Percentiles rank a stretch among this genome's conserved stretches.
Evolutionary conservation across 306 rosid genomes (phyloP).

Genomic region (Casuarina glauca): DNA sequence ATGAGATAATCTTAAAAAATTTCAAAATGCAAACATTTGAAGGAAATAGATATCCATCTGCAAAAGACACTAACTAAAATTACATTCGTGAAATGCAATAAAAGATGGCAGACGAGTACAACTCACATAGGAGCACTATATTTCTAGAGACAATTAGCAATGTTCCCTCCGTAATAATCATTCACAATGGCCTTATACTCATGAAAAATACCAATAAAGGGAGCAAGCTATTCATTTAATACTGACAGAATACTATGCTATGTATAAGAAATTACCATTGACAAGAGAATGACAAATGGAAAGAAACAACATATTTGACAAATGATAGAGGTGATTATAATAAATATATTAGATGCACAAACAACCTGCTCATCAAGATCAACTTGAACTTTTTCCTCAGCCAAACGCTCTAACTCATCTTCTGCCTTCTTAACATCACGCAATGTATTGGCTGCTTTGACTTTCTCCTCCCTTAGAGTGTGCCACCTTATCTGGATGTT

Average conservation of each 20-base stretch:
- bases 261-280: not conserved
- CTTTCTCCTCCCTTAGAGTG: constrained; percentile 66
- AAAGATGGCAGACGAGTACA: too few species aligned
- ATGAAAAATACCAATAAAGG: too few species aligned
- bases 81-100: too few species aligned
- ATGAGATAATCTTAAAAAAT: too few species aligned
- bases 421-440: constrained; percentile 52
- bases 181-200: too few species aligned
- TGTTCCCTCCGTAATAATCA: too few species aligned
- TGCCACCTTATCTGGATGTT: constrained; percentile 56
- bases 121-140: too few species aligned
- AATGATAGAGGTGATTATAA: constrained; percentile 14
- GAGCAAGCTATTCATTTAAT: too few species aligned
- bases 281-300: not conserved
- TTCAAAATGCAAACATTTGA: too few species aligned
- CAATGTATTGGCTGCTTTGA: constrained; percentile 49
- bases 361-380: constrained; percentile 84
- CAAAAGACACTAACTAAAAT: too few species aligned
- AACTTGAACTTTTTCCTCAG: constrained; percentile 62
- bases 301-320: constrained; percentile 3
- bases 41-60: too few species aligned
- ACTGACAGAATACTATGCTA: not conserved
- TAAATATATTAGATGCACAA: constrained; percentile 26
- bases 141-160: too few species aligned
- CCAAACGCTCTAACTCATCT: constrained; percentile 75